Percentiles rank a stretch among this genome's conserved stretches.
phyloP scores from a whole-genome alignment of 164 flowering plant genomes.

The Houttuynia cordata region DNA sequence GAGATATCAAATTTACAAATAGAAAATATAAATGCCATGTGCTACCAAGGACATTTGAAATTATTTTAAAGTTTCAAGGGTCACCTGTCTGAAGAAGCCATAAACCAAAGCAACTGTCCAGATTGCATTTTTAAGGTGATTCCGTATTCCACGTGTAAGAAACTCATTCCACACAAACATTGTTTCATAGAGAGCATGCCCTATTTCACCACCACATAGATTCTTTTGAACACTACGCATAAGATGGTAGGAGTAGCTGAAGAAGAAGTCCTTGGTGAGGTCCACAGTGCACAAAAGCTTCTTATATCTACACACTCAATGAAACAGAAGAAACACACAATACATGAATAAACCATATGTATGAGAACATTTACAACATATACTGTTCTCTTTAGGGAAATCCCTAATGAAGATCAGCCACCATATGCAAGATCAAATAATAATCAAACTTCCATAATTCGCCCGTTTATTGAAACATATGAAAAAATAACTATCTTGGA shows the following conservation, averaged over 20 bases:
- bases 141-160: slow-evolving; percentile 74
- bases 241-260: slow-evolving; percentile 95
- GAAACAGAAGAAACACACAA: slow-evolving; percentile 19
- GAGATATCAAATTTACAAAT: too few species aligned
- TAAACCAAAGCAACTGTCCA: slow-evolving; percentile 94
- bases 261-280: slow-evolving; percentile 97
- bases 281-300: slow-evolving; percentile 94
- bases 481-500: too few species aligned
- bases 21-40: too few species aligned
- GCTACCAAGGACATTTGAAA: too few species aligned
- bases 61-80: background rate
- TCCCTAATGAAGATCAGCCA: too few species aligned
- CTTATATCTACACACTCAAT: slow-evolving; percentile 70
- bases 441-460: too few species aligned
- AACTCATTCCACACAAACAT: slow-evolving; percentile 99
- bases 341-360: slow-evolving; percentile 12
- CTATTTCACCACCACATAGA: slow-evolving; percentile 38
- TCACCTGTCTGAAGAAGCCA: slow-evolving; percentile 96
- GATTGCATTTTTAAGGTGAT: slow-evolving; percentile 56
- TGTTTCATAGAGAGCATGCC: slow-evolving; percentile 48
- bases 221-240: slow-evolving; percentile 95
- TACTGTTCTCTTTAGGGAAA: background rate
- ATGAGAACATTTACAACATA: background rate
- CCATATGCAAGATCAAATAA: too few species aligned
- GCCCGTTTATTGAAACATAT: too few species aligned